Conservation (phyloP, 441 rosid species). For the Eutrema salsugineum region DNA sequence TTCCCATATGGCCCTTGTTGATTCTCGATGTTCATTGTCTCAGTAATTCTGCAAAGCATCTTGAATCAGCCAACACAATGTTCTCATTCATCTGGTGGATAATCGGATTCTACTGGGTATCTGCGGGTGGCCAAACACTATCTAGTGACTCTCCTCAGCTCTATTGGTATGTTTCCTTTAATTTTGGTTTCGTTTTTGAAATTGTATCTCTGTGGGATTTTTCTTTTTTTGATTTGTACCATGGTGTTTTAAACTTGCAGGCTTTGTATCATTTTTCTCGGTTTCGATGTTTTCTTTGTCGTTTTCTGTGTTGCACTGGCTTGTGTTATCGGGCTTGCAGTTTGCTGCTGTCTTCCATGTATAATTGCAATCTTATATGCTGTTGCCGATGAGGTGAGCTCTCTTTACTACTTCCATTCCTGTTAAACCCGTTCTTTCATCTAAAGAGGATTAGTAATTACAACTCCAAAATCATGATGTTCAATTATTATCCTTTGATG, state of each 20-base stretch:
- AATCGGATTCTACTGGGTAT: constrained; percentile 95
- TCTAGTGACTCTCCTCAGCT: constrained; percentile 72
- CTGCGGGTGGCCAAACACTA: constrained; percentile 83
- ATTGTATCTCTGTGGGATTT: neutral
- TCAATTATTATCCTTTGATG: neutral
- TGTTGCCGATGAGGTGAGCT: constrained; percentile 89
- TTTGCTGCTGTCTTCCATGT: constrained; percentile 98
- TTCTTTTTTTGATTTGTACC: constrained; percentile 1
- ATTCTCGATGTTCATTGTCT: constrained; percentile 9
- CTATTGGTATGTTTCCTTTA: constrained; percentile 59
- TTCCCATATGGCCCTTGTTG: neutral
- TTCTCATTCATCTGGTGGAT: constrained; percentile 97
- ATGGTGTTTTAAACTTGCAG: constrained; percentile 46
- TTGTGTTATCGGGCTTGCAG: constrained; percentile 93
- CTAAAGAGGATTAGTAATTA: neutral
- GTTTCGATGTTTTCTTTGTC: constrained; percentile 98
- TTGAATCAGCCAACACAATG: constrained; percentile 92
- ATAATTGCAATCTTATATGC: constrained; percentile 96
- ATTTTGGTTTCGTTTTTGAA: neutral
- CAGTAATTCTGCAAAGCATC: constrained; percentile 70
- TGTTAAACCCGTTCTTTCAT: neutral
- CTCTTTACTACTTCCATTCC: neutral
- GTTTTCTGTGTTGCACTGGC: constrained; percentile 97
- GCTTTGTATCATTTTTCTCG: constrained; percentile 93
- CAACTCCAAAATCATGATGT: neutral